Percentiles rank a stretch among this genome's conserved stretches.
These are phyloP conservation scores for Phytophthora pseudosyringae DNA, from an alignment of 352 stramenopile genomes.

Conservation along the genomic window DNA sequence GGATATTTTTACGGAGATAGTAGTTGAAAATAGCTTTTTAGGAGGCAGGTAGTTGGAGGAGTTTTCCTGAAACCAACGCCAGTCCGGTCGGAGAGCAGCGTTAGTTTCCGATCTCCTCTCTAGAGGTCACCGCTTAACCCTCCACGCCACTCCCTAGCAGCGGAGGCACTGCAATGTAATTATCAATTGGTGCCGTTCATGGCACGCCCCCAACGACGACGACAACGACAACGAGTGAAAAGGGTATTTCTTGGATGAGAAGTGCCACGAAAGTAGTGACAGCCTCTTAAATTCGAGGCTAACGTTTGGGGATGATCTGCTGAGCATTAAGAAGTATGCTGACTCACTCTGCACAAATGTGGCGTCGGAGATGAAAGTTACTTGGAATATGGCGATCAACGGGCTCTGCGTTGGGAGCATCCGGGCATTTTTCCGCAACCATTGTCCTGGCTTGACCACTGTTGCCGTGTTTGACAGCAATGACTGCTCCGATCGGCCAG, in stretches of 20 bases:
- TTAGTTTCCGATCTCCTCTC: too few relatives aligned
- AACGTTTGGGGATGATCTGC: not conserved
- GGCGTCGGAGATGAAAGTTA: slow-evolving; percentile 1
- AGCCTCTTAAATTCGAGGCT: slow-evolving; percentile 4
- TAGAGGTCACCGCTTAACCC: too few relatives aligned
- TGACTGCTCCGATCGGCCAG: slow-evolving; percentile 1
- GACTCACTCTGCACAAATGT: slow-evolving; percentile 5
- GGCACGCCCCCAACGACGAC: too few relatives aligned
- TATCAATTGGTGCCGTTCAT: too few relatives aligned
- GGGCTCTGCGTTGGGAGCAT: not conserved
- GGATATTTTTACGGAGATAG: too few relatives aligned
- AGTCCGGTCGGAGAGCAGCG: too few relatives aligned
- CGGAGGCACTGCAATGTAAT: too few relatives aligned
- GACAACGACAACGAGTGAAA: too few relatives aligned
- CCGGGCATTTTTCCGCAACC: not conserved
- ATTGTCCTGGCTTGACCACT: not conserved
- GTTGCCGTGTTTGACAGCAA: not conserved
- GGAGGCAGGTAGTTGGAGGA: too few relatives aligned
- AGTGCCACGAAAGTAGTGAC: slow-evolving; percentile 3
- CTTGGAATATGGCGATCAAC: not conserved
- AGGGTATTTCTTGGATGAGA: not conserved
- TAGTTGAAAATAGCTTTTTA: too few relatives aligned
- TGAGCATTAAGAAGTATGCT: slow-evolving; percentile 1
- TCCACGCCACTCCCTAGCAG: too few relatives aligned
- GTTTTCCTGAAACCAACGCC: too few relatives aligned